These are phyloP conservation scores for carrot (Daucus carota) DNA, from an alignment of 129 eudicot genomes.

Conservation along the genomic window DNA sequence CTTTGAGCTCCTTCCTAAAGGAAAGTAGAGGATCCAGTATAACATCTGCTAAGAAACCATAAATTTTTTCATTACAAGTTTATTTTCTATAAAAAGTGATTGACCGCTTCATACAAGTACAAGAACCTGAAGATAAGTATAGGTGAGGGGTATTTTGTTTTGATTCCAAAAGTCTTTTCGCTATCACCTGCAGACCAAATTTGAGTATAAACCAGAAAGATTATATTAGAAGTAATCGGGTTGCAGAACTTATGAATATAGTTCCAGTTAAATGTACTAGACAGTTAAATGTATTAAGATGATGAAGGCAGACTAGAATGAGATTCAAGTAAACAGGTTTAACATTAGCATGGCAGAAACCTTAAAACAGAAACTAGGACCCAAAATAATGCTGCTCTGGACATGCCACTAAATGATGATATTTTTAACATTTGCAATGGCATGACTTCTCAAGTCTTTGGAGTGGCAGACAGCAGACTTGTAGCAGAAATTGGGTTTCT, in stretches of 20 bases:
- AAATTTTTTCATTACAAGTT: constrained; percentile 12
- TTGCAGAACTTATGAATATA: not conserved
- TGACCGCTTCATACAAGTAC: constrained; percentile 10
- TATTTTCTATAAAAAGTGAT: not conserved
- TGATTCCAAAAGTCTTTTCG: constrained; percentile 86
- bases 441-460: not conserved
- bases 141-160: constrained; percentile 89
- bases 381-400: not conserved
- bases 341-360: not conserved
- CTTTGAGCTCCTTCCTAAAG: constrained; percentile 89
- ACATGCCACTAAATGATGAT: not conserved
- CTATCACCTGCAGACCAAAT: constrained; percentile 64
- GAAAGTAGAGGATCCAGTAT: constrained; percentile 88
- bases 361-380: not conserved
- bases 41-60: constrained; percentile 54
- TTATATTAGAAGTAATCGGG: not conserved
- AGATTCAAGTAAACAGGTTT: not conserved
- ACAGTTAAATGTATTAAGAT: not conserved
- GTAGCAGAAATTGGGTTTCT: not conserved
- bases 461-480: not conserved
- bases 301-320: not conserved
- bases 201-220: constrained; percentile 9
- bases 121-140: constrained; percentile 73
- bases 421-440: not conserved
- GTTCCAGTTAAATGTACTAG: not conserved